These are phyloP conservation scores for Collybia sp. DNA, from an alignment of 768 basidiomycete species.

Conservation along the genomic window DNA sequence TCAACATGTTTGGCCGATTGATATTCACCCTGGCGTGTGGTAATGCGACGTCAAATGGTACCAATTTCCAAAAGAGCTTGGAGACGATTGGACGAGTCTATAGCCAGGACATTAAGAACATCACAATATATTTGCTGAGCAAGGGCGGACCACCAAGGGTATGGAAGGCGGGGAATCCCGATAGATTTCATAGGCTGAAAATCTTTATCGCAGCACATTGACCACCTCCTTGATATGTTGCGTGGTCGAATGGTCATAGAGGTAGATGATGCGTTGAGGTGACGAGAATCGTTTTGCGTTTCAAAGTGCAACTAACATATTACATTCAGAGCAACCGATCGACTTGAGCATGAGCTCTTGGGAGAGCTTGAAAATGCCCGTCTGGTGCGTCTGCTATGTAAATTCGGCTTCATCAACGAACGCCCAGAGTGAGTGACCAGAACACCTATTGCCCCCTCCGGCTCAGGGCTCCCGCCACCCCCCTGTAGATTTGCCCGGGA, in stretches of 20 bases:
- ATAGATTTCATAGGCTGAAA: background rate
- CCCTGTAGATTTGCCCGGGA: conserved; percentile 84
- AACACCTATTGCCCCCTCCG: background rate
- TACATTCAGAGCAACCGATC: conserved; percentile 63
- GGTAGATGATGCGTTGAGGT: conserved; percentile 62
- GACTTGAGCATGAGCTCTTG: conserved; percentile 77
- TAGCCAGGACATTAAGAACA: conserved; percentile 76
- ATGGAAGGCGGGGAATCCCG: background rate
- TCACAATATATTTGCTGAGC: conserved; percentile 71
- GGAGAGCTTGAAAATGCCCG: conserved; percentile 93
- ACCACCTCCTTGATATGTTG: conserved; percentile 78
- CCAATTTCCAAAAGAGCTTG: conserved; percentile 66
- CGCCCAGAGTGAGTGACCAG: conserved; percentile 80
- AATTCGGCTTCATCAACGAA: conserved; percentile 98
- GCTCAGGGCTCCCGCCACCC: background rate
- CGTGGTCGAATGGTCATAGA: conserved; percentile 69
- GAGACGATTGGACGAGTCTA: conserved; percentile 74
- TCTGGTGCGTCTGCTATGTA: conserved; percentile 82
- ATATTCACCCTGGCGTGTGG: conserved; percentile 76
- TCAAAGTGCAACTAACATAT: background rate
- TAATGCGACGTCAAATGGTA: conserved; percentile 54
- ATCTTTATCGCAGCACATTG: conserved; percentile 51
- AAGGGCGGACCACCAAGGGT: conserved; percentile 70
- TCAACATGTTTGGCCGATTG: conserved; percentile 81
- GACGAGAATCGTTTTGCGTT: background rate